Percentiles rank a stretch among this genome's conserved stretches.
These are phyloP conservation scores for Tetrahymena malaccensis DNA, from an alignment of 73 alveolate genomes.

Conservation along the genomic window DNA sequence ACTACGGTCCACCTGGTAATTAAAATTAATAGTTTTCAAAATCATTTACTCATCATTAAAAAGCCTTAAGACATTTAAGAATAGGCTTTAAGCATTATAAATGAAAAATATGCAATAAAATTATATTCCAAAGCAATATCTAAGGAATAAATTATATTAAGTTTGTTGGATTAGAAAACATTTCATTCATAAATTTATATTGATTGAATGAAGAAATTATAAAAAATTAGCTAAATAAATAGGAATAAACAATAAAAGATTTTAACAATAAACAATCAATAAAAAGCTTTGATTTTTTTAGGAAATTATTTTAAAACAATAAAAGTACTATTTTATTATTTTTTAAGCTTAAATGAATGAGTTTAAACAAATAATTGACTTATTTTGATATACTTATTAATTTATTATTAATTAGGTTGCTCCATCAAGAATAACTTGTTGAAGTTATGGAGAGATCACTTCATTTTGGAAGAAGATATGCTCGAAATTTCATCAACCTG, in stretches of 20 bases:
- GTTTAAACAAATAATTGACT: background rate
- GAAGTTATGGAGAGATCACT: constrained; percentile 93
- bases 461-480: constrained; percentile 94
- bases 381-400: background rate
- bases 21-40: background rate
- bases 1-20: constrained; percentile 91
- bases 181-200: too few species aligned
- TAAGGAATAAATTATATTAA: too few species aligned
- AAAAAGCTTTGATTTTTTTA: too few species aligned
- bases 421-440: constrained; percentile 88
- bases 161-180: background rate
- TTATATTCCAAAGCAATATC: too few species aligned
- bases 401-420: constrained; percentile 87
- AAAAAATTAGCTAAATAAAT: background rate
- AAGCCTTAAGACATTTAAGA: background rate
- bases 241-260: background rate
- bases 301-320: too few species aligned
- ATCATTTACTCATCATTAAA: background rate
- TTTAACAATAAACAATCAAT: too few species aligned
- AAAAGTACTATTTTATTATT: too few species aligned
- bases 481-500: constrained; percentile 87
- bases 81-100: background rate
- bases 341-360: background rate
- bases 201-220: too few species aligned
- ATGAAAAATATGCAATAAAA: too few species aligned